Base-by-base conservation (phyloP, 2,329 filamentous ascomycete genomes). In the Pseudogymnoascus sp. region DNA sequence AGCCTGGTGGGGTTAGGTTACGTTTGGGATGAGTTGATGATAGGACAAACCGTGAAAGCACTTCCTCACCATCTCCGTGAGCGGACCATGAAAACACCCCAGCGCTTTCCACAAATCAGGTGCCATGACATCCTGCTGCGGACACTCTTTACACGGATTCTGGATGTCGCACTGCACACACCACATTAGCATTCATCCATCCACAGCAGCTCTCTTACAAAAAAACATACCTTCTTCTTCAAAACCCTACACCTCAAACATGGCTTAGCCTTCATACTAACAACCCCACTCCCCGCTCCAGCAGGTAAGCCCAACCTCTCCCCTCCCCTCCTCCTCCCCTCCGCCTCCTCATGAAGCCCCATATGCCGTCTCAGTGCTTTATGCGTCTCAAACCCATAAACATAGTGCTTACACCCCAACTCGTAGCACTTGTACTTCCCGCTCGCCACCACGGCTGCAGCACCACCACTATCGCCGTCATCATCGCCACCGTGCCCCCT, bases 241-340 rank as follows among this genome's bases (percentile, higher is more conserved):
- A 60, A 60, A 7, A 60, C 53, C 53, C 35, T 60, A 23, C 53
- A 60, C 19, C 53, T 60, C 53, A 60, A 60, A 17, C 53, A 60
- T 2, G 53, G 53, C n/a, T 28, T 28, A n/a, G 53, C 42, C 21
- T 21, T 47, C 11, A 47, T 21, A 5, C 21, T 21, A 1, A 11
- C 21, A 4, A 47, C 5, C 21, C 42, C 42, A 38, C 21, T 11
- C 19, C 21, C 17, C 2, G 11, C 42, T 1, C 19, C 42, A 38
- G 36, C 42, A 2, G 42, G 42, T 2, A 47, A 47, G 13, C 42
- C 23, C 42, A 47, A 47, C 19, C 42, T 47, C 10, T 19, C 42
- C 0, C 42, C 40, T 4, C 42, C 42, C 21, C 42, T n/a, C 17
- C 17, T 6, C 17, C 9, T 9, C 17, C 21, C 40, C 40, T 44